Conservation (phyloP, 495 filamentous ascomycete species). For the Pyrenula aspistea region DNA sequence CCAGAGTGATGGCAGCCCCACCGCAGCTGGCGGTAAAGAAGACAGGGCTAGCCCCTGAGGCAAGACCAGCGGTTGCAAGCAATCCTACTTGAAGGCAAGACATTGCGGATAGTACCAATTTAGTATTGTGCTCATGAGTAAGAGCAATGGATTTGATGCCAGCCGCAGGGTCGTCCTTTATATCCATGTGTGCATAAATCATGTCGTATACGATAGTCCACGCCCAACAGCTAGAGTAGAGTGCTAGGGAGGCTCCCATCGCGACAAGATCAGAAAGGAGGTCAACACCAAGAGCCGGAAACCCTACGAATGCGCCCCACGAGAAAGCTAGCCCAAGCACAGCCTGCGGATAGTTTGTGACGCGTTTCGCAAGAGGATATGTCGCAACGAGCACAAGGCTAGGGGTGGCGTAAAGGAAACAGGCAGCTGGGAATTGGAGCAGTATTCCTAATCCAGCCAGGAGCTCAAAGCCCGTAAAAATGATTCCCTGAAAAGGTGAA, state of each 20-base stretch:
- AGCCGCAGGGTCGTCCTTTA: slow-evolving; percentile 82
- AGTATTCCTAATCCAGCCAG: slow-evolving; percentile 71
- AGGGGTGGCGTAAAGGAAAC: slow-evolving; percentile 80
- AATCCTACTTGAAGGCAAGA: slow-evolving; percentile 67
- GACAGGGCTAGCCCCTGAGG: slow-evolving; percentile 64
- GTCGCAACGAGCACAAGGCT: slow-evolving; percentile 67
- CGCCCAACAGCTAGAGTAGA: slow-evolving; percentile 78
- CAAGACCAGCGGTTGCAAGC: slow-evolving; percentile 62
- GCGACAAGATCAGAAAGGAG: slow-evolving; percentile 54
- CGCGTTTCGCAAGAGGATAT: slow-evolving; percentile 86
- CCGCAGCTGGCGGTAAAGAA: slow-evolving; percentile 83
- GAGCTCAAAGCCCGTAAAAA: slow-evolving; percentile 75
- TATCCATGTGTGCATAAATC: slow-evolving; percentile 98
- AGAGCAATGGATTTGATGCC: slow-evolving; percentile 95
- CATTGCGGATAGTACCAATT: slow-evolving; percentile 66
- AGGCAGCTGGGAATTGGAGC: slow-evolving; percentile 72
- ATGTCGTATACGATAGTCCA: slow-evolving; percentile 98
- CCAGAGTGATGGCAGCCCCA: slow-evolving; percentile 62
- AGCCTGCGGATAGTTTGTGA: slow-evolving; percentile 90
- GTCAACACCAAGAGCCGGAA: slow-evolving; percentile 81
- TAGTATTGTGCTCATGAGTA: slow-evolving; percentile 78
- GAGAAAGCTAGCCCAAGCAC: slow-evolving; percentile 89
- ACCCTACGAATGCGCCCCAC: slow-evolving; percentile 96
- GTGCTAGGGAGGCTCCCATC: slow-evolving; percentile 50
- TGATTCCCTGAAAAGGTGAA: slow-evolving; percentile 56